Evolutionary conservation across 2,329 filamentous ascomycete genomes (phyloP), one percentile per base, ranked within the genome.

Genomic region (Fusarium ambrosium): DNA sequence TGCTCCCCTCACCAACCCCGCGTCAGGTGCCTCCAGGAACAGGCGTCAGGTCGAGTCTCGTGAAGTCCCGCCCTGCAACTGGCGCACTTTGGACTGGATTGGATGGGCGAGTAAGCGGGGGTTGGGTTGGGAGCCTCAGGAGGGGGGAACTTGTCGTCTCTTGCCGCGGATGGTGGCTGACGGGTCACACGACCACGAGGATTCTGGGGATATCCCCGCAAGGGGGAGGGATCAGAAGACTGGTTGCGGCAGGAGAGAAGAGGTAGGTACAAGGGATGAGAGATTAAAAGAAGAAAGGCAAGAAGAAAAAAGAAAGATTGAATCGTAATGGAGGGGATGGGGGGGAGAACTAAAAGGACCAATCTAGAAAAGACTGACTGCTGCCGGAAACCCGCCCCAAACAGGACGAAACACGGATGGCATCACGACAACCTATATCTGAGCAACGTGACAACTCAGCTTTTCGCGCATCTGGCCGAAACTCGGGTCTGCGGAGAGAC

Each of bases 1-100:
- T 75, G 59, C 61, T 72, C 69, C 51, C 41, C 62, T 63, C 56
- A 68, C 61, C 55, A 72, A 72, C 53, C 61, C 59, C 62, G 60
- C 51, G 72, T 78, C 76, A 78, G 76, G 74, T 75, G 76, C 66
- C 64, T 70, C 65, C 70, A 77, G 74, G 76, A 70, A 78, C 74
- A 67, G 63, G 66, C 68, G 66, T 65, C 53, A 58, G 32, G 34
- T 58, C 32, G 68, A 61, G 74, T 65, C 60, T 73, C 64, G 64
- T 66, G 64, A 70, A 64, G 67, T 53, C 58, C 37, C 27, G 48
- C 65, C 10, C 18, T 53, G 48, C 27, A 18, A 48, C 32, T 37
- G 43, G 27, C 9, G 51, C 24, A 48, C 37, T 62, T 24, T 48
- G 16, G 43, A 24, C 43, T 51, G 45, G 62, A 66, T 43, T 51